phyloP scores from a whole-genome alignment of 2,329 filamentous ascomycete species.

The Exophiala phaeomuriformis region DNA sequence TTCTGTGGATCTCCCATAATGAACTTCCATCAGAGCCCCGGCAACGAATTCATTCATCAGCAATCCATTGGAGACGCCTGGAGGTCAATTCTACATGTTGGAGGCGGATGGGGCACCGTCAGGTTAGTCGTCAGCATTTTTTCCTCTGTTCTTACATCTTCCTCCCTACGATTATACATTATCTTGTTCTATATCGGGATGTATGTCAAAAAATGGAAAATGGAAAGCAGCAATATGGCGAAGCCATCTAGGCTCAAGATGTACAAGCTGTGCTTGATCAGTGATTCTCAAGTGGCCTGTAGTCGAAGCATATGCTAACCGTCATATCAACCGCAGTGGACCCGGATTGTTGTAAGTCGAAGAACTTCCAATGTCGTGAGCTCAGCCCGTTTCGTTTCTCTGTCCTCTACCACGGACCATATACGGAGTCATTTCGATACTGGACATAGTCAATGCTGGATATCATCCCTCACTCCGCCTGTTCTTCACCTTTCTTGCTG shows the following conservation, averaged over 20 bases:
- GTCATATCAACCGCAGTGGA: slow-evolving; percentile 3
- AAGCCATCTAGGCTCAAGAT: neutral
- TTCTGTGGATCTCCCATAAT: neutral
- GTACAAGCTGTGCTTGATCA: slow-evolving; percentile 1
- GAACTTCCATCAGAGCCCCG: slow-evolving; percentile 3
- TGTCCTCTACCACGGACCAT: too few species aligned
- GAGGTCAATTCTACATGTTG: slow-evolving; percentile 5
- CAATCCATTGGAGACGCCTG: slow-evolving; percentile 3
- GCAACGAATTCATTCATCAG: slow-evolving; percentile 3
- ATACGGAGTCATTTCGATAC: too few species aligned
- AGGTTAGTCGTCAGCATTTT: slow-evolving; percentile 6
- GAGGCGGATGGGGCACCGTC: slow-evolving; percentile 21
- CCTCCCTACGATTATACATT: neutral
- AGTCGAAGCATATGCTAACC: too few species aligned
- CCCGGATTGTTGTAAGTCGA: slow-evolving; percentile 19
- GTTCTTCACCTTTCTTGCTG: neutral
- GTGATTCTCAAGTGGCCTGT: too few species aligned
- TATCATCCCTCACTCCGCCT: neutral
- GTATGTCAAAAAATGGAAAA: neutral
- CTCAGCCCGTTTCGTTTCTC: too few species aligned
- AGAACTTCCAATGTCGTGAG: neutral
- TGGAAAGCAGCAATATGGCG: neutral
- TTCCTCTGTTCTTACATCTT: neutral
- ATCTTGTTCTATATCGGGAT: neutral
- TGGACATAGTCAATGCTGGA: too few species aligned